Evolutionary conservation across 345 rosid genomes (phyloP), one percentile per base, ranked within the genome.

Genomic region (Populus davidiana): DNA sequence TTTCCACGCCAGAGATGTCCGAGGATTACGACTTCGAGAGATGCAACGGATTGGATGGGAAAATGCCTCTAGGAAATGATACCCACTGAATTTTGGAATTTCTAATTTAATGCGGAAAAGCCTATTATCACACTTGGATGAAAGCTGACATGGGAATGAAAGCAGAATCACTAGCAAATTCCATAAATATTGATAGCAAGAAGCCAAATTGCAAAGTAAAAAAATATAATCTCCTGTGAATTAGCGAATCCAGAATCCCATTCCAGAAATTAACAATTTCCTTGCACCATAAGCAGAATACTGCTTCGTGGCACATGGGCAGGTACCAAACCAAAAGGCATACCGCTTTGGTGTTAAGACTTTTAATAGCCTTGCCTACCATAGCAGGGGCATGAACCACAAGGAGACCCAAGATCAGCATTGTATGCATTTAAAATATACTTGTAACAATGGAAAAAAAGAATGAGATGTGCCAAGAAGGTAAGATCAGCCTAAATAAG

Each of bases 51-150:
- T 85, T 76, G 91, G 90, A 78, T 77, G 83, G 67, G 95, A 90
- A 69, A 88, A 80, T 65, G 87, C 87, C 88, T 87, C 86, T 16
- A 94, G 81, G 87, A 92, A 94, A 80, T 81, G 92, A 85, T 85
- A 91, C n/a, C 87, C 86, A 80, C 82, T 84, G n/a, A 82, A 75
- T 50, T 87, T 84, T 18, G 82, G 82, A 71, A 90, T 79, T 79
- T 86, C 87, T 71, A 94, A 89, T 79, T 86, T 92, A 77, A 94
- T 80, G 72, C 87, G 73, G 81, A 94, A 92, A 79, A 91, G 79
- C 84, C 90, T 90, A 83, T 91, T 89, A 38, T 94, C 98, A 69
- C 90, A 88, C 84, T 89, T 88, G 75, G 94, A 91, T 70, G 97
- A 94, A 70, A 91, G 98, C 97, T 92, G 91, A 81, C 72, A 77